Percentiles rank a stretch among this genome's conserved stretches.
phyloP scores from a whole-genome alignment of 1,284 basidiomycete species.

The Vanrija humicola region DNA sequence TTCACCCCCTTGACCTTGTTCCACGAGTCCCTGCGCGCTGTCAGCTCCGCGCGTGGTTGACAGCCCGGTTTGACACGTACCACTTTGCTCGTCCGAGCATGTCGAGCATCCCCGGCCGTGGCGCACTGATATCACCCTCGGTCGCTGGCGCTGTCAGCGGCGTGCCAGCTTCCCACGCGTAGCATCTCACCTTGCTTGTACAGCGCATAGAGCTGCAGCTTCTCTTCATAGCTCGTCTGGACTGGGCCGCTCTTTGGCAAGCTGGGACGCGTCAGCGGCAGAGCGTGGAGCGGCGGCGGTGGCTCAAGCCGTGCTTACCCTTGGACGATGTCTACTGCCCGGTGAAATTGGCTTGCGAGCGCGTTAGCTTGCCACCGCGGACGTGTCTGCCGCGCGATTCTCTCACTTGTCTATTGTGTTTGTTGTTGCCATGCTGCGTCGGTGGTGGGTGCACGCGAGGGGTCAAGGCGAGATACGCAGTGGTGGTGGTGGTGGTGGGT shows the following conservation, averaged over 20 bases:
- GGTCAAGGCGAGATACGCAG: not conserved
- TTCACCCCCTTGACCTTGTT: slow-evolving; percentile 80
- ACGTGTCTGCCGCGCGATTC: not conserved
- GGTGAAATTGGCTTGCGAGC: slow-evolving; percentile 68
- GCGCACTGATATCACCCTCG: slow-evolving; percentile 38
- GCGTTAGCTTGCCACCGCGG: not conserved
- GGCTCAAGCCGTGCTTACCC: slow-evolving; percentile 22
- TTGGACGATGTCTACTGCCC: slow-evolving; percentile 92
- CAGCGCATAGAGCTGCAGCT: slow-evolving; percentile 89
- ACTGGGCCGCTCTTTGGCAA: slow-evolving; percentile 92
- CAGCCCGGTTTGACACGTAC: slow-evolving; percentile 51
- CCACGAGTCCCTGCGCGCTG: slow-evolving; percentile 80
- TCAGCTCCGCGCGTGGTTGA: slow-evolving; percentile 18
- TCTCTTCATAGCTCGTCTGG: slow-evolving; percentile 95
- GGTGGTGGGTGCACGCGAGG: no score
- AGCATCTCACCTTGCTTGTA: slow-evolving; percentile 76
- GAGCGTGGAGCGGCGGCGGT: no score
- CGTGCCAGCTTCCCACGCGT: not conserved
- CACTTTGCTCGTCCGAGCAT: slow-evolving; percentile 93
- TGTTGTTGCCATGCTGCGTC: slow-evolving; percentile 8
- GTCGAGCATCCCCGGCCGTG: slow-evolving; percentile 52
- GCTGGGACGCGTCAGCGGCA: slow-evolving; percentile 24
- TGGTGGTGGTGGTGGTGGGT: not conserved
- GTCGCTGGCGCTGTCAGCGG: slow-evolving; percentile 28
- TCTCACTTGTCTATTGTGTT: slow-evolving; percentile 30